A percentile compares a stretch with the other conserved stretches of the same genome.
Conservation (phyloP, 2,329 filamentous ascomycete genomes). For the Paecilomyces niveus region DNA sequence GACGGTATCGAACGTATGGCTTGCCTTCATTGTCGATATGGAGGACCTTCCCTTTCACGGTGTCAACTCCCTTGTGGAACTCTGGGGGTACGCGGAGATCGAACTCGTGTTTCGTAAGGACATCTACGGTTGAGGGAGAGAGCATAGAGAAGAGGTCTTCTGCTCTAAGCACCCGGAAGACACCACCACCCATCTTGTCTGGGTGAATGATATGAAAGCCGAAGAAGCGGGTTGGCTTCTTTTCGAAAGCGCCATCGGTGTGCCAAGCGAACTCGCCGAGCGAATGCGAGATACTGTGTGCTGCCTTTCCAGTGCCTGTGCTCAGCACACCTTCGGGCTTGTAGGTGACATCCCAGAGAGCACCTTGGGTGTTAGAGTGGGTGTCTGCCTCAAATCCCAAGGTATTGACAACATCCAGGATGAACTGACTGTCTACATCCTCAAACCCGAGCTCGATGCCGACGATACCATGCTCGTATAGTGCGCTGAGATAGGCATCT, state of each 20-base stretch:
- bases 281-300: slow-evolving; percentile 4
- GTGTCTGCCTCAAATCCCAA: slow-evolving; percentile 3
- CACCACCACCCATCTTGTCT: slow-evolving; percentile 5
- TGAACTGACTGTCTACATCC: slow-evolving; percentile 3
- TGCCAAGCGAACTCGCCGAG: slow-evolving; percentile 6
- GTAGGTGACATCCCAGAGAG: slow-evolving; percentile 5
- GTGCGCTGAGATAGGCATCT: slow-evolving; percentile 1
- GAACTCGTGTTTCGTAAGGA: slow-evolving; percentile 3
- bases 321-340: slow-evolving; percentile 1
- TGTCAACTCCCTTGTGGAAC: slow-evolving; percentile 3
- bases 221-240: slow-evolving; percentile 1
- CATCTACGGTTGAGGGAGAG: slow-evolving; percentile 1
- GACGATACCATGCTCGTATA: slow-evolving; percentile 3
- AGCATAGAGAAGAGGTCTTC: slow-evolving; percentile 4
- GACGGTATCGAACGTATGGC: slow-evolving; percentile 3
- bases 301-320: slow-evolving; percentile 1
- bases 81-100: slow-evolving; percentile 4
- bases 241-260: slow-evolving; percentile 4
- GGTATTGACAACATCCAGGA: slow-evolving; percentile 4
- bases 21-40: slow-evolving; percentile 1
- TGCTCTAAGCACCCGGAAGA: slow-evolving; percentile 4
- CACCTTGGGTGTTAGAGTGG: slow-evolving; percentile 6
- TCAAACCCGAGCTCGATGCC: slow-evolving; percentile 4
- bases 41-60: slow-evolving; percentile 3
- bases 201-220: slow-evolving; percentile 6